Evolutionary conservation across 352 stramenopile species (phyloP).

Genomic region (Phytophthora pistaciae): DNA sequence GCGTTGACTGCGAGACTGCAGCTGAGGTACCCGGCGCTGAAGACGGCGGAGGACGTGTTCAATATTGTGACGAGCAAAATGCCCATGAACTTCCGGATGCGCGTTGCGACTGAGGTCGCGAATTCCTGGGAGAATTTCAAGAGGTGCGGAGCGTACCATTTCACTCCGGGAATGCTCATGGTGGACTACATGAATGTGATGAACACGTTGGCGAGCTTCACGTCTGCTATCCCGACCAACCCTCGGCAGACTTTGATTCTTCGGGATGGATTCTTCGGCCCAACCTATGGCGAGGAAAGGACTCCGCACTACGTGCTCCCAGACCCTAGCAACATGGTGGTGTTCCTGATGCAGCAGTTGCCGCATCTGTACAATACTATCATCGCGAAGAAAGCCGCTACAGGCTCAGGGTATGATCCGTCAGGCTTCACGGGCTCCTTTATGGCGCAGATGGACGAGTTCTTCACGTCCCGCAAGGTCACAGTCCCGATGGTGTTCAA

Average conservation of each 20-base stretch:
- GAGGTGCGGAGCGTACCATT: slow-evolving; percentile 22
- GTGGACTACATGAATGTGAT: slow-evolving; percentile 25
- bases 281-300: slow-evolving; percentile 28
- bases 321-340: slow-evolving; percentile 19
- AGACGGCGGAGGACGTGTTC: slow-evolving; percentile 29
- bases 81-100: background rate
- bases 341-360: slow-evolving; percentile 35
- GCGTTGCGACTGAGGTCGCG: background rate
- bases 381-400: slow-evolving; percentile 15
- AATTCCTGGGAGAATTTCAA: slow-evolving; percentile 17
- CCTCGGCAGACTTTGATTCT: slow-evolving; percentile 5
- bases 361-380: slow-evolving; percentile 35
- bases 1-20: slow-evolving; percentile 34
- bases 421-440: slow-evolving; percentile 26
- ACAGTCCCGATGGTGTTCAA: slow-evolving; percentile 38
- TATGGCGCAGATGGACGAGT: slow-evolving; percentile 28
- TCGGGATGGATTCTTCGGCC: slow-evolving; percentile 28
- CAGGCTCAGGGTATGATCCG: background rate
- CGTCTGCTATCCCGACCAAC: slow-evolving; percentile 20
- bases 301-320: slow-evolving; percentile 32
- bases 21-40: slow-evolving; percentile 31
- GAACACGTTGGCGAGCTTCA: slow-evolving; percentile 28
- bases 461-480: slow-evolving; percentile 28
- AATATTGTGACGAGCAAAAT: slow-evolving; percentile 11
- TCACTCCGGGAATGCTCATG: slow-evolving; percentile 30